Evolutionary conservation across 2,329 filamentous ascomycete genomes (phyloP).

Genomic region (Exophiala sideris): DNA sequence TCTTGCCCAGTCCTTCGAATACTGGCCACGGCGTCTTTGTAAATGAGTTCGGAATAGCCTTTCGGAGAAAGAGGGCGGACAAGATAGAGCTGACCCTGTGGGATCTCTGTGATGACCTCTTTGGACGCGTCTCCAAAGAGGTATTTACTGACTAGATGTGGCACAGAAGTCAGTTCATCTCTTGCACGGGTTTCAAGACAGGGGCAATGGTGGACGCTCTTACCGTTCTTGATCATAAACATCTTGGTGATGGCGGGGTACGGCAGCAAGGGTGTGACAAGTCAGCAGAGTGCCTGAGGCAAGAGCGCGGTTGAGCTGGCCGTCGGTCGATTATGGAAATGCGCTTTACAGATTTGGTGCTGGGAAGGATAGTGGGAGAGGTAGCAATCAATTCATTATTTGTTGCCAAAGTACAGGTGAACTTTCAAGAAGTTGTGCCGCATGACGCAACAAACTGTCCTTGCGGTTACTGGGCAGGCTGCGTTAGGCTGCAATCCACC

Average conservation of each 20-base stretch:
- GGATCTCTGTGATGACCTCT: conserved; percentile 89
- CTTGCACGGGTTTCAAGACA: conserved; percentile 10
- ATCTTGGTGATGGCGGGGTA: conserved; percentile 34
- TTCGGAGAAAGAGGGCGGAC: conserved; percentile 93
- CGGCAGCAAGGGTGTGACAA: background rate
- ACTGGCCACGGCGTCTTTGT: conserved; percentile 90
- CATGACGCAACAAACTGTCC: conserved; percentile 15
- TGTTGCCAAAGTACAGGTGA: background rate
- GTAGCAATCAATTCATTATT: background rate
- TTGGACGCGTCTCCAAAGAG: conserved; percentile 86
- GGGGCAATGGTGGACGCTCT: conserved; percentile 32
- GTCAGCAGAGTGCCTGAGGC: background rate
- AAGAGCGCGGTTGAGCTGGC: no score
- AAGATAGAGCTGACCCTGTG: conserved; percentile 94
- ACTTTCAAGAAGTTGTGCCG: background rate
- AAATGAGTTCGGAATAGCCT: conserved; percentile 97
- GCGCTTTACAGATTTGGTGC: background rate
- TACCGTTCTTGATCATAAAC: conserved; percentile 58
- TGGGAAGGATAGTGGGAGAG: no score
- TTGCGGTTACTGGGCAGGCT: background rate
- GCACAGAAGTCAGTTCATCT: conserved; percentile 8
- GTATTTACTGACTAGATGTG: conserved; percentile 73
- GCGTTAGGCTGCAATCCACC: no score
- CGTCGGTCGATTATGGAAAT: background rate
- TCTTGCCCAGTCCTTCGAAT: conserved; percentile 92